Conservation (phyloP, 495 filamentous ascomycete species). For the Lasiosphaeria ovina region DNA sequence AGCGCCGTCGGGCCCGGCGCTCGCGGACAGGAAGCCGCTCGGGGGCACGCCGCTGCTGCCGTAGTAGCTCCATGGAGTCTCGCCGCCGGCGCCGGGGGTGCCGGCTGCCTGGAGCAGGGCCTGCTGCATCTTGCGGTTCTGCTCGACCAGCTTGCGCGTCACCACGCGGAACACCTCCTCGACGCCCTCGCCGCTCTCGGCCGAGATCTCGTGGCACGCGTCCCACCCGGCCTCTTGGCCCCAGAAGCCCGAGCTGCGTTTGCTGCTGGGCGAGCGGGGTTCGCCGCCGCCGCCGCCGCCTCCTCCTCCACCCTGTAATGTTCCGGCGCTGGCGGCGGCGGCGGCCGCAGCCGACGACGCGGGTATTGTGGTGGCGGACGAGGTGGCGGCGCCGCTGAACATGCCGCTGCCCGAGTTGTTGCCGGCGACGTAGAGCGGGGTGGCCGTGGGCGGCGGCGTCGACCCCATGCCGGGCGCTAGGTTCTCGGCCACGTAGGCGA, state of each 20-base stretch:
- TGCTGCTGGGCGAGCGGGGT: conserved; percentile 65
- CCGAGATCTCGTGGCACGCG: conserved; percentile 93
- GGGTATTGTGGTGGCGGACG: conserved; percentile 2
- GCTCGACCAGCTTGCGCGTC: conserved; percentile 90
- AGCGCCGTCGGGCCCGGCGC: neutral
- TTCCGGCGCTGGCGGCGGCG: neutral
- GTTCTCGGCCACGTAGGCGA: conserved; percentile 91
- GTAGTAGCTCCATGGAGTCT: neutral
- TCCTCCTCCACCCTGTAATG: conserved; percentile 8
- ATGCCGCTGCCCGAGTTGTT: neutral
- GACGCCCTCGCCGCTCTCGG: conserved; percentile 91
- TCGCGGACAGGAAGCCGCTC: neutral
- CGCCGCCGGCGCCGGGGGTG: conserved; percentile 33
- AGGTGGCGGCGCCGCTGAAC: neutral
- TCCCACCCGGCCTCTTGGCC: conserved; percentile 92
- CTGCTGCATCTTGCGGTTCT: conserved; percentile 68
- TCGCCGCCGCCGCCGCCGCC: conserved; percentile 30
- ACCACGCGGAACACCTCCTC: conserved; percentile 97
- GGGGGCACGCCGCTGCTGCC: neutral
- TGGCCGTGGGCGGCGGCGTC: conserved; percentile 65
- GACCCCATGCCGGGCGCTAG: conserved; percentile 63
- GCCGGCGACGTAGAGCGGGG: conserved; percentile 11
- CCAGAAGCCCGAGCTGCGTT: conserved; percentile 83
- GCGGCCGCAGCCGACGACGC: neutral
- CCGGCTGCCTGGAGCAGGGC: conserved; percentile 46